Evolutionary conservation across 495 filamentous ascomycete species (phyloP), one percentile per base, ranked within the genome.

Genomic region (Immersiella caudata): DNA sequence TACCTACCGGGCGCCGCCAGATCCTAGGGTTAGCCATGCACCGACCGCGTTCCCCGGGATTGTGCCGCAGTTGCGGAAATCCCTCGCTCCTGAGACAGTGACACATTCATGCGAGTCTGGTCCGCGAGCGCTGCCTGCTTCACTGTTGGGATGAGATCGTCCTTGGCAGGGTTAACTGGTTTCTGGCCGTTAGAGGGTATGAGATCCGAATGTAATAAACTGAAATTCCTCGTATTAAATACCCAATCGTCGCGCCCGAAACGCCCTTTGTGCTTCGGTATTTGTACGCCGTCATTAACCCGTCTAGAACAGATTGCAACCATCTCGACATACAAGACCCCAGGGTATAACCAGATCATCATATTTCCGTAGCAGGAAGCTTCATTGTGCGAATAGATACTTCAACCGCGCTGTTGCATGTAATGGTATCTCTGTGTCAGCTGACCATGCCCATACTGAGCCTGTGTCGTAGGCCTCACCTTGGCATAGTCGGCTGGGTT

Each of bases 401-500:
- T 29, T 33, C 26, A 21, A 36, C 29, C 57, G 6, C 57, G 29
- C 52, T 55, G 36, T 35, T 63, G 49, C 25, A 25, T 9, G 21
- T 58, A 65, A 21, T 65, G 51, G 29, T 27, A 65, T 33, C 63
- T 65, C 16, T 65, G 52, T 24, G 63, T 65, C 52, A 65, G 51
- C 52, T 55, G 62, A 46, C 51, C 52, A 24, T 57, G 62, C 52
- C 63, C 52, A 25, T 65, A 57, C 33, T 67, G 65, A 49, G 64
- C 49, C 40, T 71, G 62, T 49, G 65, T 62, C 18, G 14, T n/a
- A n/a, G 63, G 64, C 14, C 54, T 50, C 18, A 68, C 51, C 62
- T 76, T 76, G 11, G 75, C 79, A 24, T 81, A 83, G 65, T 83
- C 79, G 1, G 79, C 76, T 8, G 81, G 80, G 62, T 82, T 83